Evolutionary conservation across 805 yeast genomes (phyloP), one percentile per base, ranked within the genome.

Genomic region (Teunomyces pallodes): DNA sequence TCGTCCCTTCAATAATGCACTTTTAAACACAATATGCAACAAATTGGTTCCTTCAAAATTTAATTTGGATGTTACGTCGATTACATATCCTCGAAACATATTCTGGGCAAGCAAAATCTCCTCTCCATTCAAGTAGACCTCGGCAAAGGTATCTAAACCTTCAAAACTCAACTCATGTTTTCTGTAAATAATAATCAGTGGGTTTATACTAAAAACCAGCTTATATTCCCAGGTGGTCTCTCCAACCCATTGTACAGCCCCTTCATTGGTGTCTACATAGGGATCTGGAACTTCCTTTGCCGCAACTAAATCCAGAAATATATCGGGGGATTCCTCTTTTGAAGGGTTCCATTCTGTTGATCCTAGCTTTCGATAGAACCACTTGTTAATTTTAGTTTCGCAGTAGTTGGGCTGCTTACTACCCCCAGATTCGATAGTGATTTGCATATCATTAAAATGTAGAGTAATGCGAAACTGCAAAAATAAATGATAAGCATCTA

Each of bases 181-280:
- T 4, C 47, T 45, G 33, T 70, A 58, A 9, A 41, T 46, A 27
- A 45, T 30, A 12, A 32, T 9, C 1, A 14, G 16, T 1, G 35
- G 12, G 7, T 28, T 38, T 9, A 50, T 48, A 2, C 14, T 26
- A 35, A 65, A 64, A 4, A n/a, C 43, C 3, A 66, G 43, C 43
- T 54, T 49, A 55, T 79, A 79, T 52, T 76, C 80, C 83, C 83
- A 79, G 43, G 69, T 75, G n/a, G 51, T 54, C 42, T 73, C 71
- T 3, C 75, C 79, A 4, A 79, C 75, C 82, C 82, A 79, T 59
- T 77, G 82, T 8, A 76, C 74, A 4, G 53, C 48, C 14, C 57
- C 57, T 52, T 76, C 82, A 52, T 77, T 77, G 48, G 56, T 51
- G 50, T 75, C 76, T 2, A 63, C 28, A 50, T 74, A 75, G 0